Evolutionary conservation across 2,329 filamentous ascomycete genomes (phyloP), one percentile per base, ranked within the genome.

Genomic region (Xylaria sp.): DNA sequence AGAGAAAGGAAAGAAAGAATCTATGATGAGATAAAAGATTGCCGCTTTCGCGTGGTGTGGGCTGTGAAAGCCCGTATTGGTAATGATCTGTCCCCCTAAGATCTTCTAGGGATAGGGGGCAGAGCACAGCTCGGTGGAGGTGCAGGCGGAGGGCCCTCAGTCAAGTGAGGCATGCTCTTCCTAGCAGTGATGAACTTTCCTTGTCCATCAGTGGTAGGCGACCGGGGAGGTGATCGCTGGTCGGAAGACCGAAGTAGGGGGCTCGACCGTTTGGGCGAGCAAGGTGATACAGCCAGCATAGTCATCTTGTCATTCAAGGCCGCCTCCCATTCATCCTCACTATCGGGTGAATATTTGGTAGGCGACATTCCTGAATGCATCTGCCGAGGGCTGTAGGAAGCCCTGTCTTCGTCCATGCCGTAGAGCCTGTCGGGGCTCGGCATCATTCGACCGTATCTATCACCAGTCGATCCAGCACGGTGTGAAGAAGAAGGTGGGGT

Each of bases 91-190:
- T 16, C 58, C 37, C 42, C 55, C 8, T 61, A 60, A 9, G 53
- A 52, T 37, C 72, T 75, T 49, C 67, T 71, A 3, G 81, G 81
- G 46, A 83, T 75, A 0, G 82, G 82, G 16, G 82, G 82, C 19
- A 85, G 74, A 11, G 82, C 81, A 63, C 78, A 78, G 9, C 74
- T 83, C 23, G 82, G 82, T 4, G 82, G 82, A 5, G 82, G 82
- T 11, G 76, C 79, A 13, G 78, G 81, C 1, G 82, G 82, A 35
- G 81, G 81, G 0, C 79, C 79, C 10, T 79, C 76, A 1, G 71
- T 72, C 44, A 83, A 72, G 30, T 82, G 79, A 4, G 80, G 77
- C 76, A 83, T 77, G 70, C 81, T 83, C 58, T 77, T 75, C 30
- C 79, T 74, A 55, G 74, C 75, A 19, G 42, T 46, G n/a, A 69